These are phyloP conservation scores for Corymbia citriodora DNA, from an alignment of 441 rosid genomes.

Conservation along the genomic window DNA sequence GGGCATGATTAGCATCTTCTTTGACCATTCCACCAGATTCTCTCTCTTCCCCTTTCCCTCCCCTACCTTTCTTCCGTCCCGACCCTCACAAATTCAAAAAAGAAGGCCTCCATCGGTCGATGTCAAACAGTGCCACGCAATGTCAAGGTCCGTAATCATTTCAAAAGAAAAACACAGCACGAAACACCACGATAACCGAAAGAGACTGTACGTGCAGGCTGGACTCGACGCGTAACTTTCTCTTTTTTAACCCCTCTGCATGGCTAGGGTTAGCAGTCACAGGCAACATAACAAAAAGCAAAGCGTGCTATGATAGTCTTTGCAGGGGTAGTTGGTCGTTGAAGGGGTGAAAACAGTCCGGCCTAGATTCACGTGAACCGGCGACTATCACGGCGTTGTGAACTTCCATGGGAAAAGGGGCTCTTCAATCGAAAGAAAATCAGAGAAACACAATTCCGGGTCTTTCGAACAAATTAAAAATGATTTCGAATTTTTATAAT, in stretches of 20 bases:
- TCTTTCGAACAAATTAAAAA: constrained; percentile 7
- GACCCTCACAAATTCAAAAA: not conserved
- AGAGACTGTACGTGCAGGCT: not conserved
- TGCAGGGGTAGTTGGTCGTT: constrained; percentile 8
- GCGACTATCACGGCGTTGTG: constrained; percentile 53
- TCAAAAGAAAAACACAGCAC: not conserved
- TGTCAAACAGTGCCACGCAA: not conserved
- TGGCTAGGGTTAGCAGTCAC: not conserved
- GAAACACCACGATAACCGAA: not conserved
- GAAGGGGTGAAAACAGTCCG: constrained; percentile 4
- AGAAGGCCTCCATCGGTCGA: not conserved
- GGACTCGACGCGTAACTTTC: not conserved
- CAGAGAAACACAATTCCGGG: constrained; percentile 25
- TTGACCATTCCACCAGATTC: constrained; percentile 25
- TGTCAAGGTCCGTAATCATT: not conserved
- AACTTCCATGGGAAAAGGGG: constrained; percentile 20
- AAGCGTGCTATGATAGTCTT: not conserved
- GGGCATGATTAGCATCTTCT: constrained; percentile 20
- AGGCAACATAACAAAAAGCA: not conserved
- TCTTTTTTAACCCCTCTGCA: not conserved
- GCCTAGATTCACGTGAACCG: constrained; percentile 44
- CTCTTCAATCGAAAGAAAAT: not conserved
- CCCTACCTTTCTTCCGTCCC: not conserved
- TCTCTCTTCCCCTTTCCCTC: not conserved
- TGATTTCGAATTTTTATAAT: not conserved